Evolutionary conservation across 139 green algal species (phyloP).

Genomic region (Trebouxia sp.): DNA sequence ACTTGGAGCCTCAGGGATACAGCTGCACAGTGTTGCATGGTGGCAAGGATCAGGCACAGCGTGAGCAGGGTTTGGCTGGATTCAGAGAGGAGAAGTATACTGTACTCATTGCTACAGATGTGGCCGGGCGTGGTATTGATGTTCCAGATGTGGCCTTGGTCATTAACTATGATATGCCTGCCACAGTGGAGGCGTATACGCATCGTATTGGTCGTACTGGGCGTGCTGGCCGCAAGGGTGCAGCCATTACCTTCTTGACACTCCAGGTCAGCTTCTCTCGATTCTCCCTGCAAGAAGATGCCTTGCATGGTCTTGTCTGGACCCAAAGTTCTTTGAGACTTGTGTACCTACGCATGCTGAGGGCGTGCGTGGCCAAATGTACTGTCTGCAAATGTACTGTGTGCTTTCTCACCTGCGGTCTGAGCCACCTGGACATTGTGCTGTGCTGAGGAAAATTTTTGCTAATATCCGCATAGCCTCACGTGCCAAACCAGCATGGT

Average conservation of each 20-base stretch:
- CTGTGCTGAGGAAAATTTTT: too few species aligned
- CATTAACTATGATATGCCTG: constrained; percentile 98
- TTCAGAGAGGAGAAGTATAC: constrained; percentile 92
- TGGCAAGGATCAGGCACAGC: constrained; percentile 90
- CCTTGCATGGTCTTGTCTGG: background rate
- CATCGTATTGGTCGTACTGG: constrained; percentile 92
- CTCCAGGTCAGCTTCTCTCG: constrained; percentile 23
- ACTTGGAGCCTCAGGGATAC: constrained; percentile 74
- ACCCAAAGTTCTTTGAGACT: too few species aligned
- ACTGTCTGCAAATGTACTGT: background rate
- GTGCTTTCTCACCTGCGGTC: background rate
- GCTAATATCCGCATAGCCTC: too few species aligned
- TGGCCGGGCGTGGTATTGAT: constrained; percentile 98
- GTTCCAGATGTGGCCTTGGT: constrained; percentile 89
- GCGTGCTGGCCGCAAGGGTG: constrained; percentile 83
- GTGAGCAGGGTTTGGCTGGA: constrained; percentile 76
- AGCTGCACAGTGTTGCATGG: constrained; percentile 84
- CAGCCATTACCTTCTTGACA: constrained; percentile 92
- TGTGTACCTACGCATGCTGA: too few species aligned
- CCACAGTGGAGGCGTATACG: constrained; percentile 96
- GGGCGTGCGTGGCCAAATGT: too few species aligned
- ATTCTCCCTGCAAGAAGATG: background rate
- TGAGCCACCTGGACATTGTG: background rate
- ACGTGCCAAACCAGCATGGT: too few species aligned
- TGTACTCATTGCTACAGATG: constrained; percentile 96